phyloP scores from a whole-genome alignment of 306 rosid genomes.

The Ammopiptanthus mongolicus region DNA sequence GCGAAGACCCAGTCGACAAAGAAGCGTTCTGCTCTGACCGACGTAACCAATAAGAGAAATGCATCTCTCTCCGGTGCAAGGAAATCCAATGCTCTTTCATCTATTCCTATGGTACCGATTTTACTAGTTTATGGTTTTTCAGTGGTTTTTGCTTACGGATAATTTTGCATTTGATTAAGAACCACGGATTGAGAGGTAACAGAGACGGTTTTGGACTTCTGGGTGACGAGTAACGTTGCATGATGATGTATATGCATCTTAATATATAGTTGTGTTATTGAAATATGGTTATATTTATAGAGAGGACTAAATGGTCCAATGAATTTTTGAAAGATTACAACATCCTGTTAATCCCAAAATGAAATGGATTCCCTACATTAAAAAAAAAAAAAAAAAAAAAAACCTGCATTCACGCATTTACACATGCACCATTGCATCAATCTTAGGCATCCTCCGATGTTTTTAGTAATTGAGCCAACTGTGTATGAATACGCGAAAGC shows the following conservation, averaged over 20 bases:
- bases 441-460: no score
- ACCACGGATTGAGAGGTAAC: background rate
- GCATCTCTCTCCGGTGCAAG: constrained; percentile 12
- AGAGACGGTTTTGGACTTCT: background rate
- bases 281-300: background rate
- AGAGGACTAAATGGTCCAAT: no score
- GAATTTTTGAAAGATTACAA: no score
- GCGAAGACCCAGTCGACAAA: constrained; percentile 28
- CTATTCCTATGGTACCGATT: constrained; percentile 41
- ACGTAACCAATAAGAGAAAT: constrained; percentile 42
- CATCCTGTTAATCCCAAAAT: no score
- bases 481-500: no score
- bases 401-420: no score
- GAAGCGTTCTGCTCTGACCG: constrained; percentile 51
- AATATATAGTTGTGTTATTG: background rate
- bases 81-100: background rate
- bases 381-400: no score
- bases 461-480: no score
- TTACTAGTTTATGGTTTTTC: background rate
- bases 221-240: background rate
- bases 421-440: no score
- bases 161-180: background rate
- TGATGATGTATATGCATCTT: background rate
- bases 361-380: no score
- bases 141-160: background rate